Percentiles rank a stretch among this genome's conserved stretches.
Evolutionary conservation across 208 protist genomes (phyloP).

Genomic region (Trypanosoma avium): DNA sequence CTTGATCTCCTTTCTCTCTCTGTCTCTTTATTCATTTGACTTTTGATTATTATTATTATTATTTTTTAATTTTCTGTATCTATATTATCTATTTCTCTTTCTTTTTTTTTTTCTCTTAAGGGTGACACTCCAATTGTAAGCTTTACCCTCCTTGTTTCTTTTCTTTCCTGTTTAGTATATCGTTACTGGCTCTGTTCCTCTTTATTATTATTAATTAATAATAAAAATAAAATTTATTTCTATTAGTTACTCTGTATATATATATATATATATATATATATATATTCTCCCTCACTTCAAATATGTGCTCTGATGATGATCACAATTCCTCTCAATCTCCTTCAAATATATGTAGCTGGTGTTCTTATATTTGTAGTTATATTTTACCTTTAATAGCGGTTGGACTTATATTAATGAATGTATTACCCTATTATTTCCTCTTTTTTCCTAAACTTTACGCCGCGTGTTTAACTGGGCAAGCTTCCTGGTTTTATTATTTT

Average conservation of each 20-base stretch:
- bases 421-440: conserved; percentile 50
- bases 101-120: background rate
- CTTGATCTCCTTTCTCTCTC: no score
- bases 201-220: no score
- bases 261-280: background rate
- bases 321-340: conserved; percentile 33
- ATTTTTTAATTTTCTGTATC: no score
- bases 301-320: conserved; percentile 33
- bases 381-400: conserved; percentile 45
- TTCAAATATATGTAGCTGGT: conserved; percentile 28
- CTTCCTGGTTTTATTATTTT: conserved; percentile 53
- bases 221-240: no score
- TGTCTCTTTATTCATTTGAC: background rate
- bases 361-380: conserved; percentile 33
- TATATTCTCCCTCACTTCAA: background rate
- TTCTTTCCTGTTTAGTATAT: no score
- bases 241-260: no score
- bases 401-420: conserved; percentile 41
- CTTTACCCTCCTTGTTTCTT: no score
- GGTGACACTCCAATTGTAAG: background rate
- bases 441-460: conserved; percentile 37
- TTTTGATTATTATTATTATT: background rate
- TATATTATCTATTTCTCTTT: background rate
- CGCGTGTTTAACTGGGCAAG: conserved; percentile 30
- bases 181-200: no score